A percentile compares a stretch with the other conserved stretches of the same genome.
Evolutionary conservation across 2,329 filamentous ascomycete species (phyloP).

Genomic region (Rhinocladiella similis): DNA sequence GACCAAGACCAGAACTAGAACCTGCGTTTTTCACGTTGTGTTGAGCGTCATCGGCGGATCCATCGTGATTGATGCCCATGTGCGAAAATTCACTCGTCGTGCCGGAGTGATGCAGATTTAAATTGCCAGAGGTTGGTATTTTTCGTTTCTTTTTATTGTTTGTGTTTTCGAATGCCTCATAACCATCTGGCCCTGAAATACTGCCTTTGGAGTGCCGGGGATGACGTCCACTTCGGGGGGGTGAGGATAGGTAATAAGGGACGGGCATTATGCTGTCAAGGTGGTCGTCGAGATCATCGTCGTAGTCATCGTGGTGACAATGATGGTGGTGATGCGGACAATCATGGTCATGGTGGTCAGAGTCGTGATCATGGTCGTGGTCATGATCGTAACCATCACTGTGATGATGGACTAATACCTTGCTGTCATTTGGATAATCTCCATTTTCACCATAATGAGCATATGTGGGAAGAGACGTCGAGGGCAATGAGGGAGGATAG

Average conservation of each 20-base stretch:
- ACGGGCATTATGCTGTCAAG: conserved; percentile 51
- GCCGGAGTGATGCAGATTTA: conserved; percentile 58
- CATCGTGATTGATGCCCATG: conserved; percentile 55
- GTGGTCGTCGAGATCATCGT: conserved; percentile 46
- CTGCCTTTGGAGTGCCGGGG: conserved; percentile 42
- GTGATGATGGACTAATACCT: conserved; percentile 48
- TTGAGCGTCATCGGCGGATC: conserved; percentile 40
- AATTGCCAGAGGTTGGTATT: conserved; percentile 83
- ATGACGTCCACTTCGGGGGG: conserved; percentile 36
- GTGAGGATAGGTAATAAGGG: conserved; percentile 42
- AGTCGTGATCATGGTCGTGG: conserved; percentile 22
- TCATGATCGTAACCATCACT: conserved; percentile 34
- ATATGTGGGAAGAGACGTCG: conserved; percentile 73
- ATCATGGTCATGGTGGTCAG: conserved; percentile 24
- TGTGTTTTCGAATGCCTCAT: conserved; percentile 96
- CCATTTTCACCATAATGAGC: conserved; percentile 63
- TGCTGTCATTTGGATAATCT: conserved; percentile 51
- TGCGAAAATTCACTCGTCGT: conserved; percentile 65
- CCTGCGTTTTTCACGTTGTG: conserved; percentile 46
- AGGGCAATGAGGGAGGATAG: conserved; percentile 75
- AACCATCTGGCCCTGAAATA: conserved; percentile 77
- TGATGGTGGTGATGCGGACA: conserved; percentile 29
- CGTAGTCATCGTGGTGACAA: conserved; percentile 39
- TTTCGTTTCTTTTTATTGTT: conserved; percentile 99
- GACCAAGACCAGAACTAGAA: conserved; percentile 56